phyloP scores from a whole-genome alignment of 2,329 filamentous ascomycete species.

The Ophiostoma quercus region DNA sequence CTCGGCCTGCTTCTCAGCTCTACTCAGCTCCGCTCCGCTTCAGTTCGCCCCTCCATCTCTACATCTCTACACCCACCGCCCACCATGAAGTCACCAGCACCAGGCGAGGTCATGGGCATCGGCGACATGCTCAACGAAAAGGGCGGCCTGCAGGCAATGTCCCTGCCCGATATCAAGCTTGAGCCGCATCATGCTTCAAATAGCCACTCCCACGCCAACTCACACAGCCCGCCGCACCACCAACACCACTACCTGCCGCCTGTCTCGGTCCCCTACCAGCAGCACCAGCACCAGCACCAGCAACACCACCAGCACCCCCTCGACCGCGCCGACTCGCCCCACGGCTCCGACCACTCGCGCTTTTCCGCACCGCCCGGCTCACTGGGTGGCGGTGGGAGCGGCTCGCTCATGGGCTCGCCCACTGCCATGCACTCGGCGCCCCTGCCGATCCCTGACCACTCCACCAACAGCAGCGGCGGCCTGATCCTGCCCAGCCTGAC shows the following conservation, averaged over 20 bases:
- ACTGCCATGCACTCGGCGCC: constrained; percentile 43
- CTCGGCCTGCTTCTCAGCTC: not conserved
- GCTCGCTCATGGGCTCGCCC: constrained; percentile 50
- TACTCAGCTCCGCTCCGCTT: not conserved
- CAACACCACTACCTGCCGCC: constrained; percentile 17
- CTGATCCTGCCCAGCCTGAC: constrained; percentile 44
- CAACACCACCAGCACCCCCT: constrained; percentile 35
- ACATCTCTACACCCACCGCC: not conserved
- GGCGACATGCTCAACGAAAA: constrained; percentile 50
- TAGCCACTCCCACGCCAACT: not conserved
- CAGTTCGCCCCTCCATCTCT: not conserved
- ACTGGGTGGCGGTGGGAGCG: constrained; percentile 36
- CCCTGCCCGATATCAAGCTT: constrained; percentile 27
- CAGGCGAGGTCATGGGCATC: constrained; percentile 49
- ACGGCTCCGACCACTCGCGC: constrained; percentile 55
- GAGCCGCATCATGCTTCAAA: constrained; percentile 17
- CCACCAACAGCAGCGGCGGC: constrained; percentile 32
- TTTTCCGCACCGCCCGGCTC: constrained; percentile 41
- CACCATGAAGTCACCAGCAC: constrained; percentile 42
- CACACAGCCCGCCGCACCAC: constrained; percentile 4
- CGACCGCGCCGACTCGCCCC: constrained; percentile 53
- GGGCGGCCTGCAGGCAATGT: constrained; percentile 36
- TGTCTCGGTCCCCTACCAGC: constrained; percentile 6
- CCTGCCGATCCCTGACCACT: constrained; percentile 45
- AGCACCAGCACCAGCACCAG: constrained; percentile 22